phyloP scores from a whole-genome alignment of 768 basidiomycete species.

The Pisolithus sp. region DNA sequence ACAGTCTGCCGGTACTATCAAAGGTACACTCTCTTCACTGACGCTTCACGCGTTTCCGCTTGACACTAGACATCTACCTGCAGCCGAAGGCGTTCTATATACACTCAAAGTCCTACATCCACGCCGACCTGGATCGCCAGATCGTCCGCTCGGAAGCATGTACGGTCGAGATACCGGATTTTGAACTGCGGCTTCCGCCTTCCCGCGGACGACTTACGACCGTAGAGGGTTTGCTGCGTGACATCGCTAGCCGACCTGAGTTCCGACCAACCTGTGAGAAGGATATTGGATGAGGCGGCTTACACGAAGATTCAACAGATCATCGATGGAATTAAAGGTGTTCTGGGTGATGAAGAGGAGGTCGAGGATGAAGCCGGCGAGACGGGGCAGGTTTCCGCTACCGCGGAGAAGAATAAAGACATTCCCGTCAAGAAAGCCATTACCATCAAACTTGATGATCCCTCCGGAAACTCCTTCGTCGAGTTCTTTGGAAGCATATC shows the following conservation, averaged over 20 bases:
- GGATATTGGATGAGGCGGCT: constrained; percentile 66
- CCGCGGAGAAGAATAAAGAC: constrained; percentile 27
- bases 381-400: constrained; percentile 20
- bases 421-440: constrained; percentile 62
- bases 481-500: constrained; percentile 82
- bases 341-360: constrained; percentile 53
- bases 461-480: constrained; percentile 91
- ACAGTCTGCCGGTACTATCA: constrained; percentile 80
- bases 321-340: constrained; percentile 53
- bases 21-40: constrained; percentile 48
- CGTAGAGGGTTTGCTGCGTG: constrained; percentile 84
- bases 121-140: constrained; percentile 84
- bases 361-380: constrained; percentile 39
- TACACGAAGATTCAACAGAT: constrained; percentile 72
- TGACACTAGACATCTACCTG: not conserved
- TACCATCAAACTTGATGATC: constrained; percentile 85
- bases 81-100: constrained; percentile 78
- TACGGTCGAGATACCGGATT: constrained; percentile 79
- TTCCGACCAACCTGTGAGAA: constrained; percentile 76
- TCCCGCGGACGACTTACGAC: constrained; percentile 93
- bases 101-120: constrained; percentile 69
- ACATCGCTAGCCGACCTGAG: constrained; percentile 76
- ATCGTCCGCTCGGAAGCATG: constrained; percentile 84
- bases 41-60: not conserved
- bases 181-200: too few species aligned